A percentile compares a stretch with the other conserved stretches of the same genome.
phyloP scores from a whole-genome alignment of 163 green algal species.

The Scenedesmus sp. region DNA sequence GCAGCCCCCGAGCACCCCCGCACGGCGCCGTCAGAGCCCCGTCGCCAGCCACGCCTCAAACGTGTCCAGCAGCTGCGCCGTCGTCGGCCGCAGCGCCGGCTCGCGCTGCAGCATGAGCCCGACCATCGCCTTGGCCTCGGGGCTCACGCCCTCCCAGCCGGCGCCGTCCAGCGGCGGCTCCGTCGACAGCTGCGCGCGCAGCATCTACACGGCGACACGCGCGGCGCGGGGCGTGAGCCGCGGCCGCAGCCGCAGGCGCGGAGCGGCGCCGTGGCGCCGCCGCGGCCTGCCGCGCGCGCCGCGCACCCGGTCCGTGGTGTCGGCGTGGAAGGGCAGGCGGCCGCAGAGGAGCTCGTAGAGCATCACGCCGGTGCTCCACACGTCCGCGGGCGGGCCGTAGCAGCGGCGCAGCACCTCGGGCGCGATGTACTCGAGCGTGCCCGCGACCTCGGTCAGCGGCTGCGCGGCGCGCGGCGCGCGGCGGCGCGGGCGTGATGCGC shows the following conservation, averaged over 20 bases:
- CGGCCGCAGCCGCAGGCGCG: no score
- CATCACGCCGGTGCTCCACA: conserved; percentile 64
- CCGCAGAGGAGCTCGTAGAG: conserved; percentile 62
- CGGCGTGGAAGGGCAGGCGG: conserved; percentile 44
- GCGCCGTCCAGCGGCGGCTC: not conserved
- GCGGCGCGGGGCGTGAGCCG: no score
- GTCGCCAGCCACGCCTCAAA: conserved; percentile 24
- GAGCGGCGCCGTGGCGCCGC: no score
- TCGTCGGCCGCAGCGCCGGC: conserved; percentile 22
- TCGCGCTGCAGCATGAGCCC: conserved; percentile 71
- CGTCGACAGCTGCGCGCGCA: not conserved
- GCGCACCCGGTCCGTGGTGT: not conserved
- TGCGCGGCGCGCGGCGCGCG: no score
- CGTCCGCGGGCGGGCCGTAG: conserved; percentile 66
- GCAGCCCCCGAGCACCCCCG: no score
- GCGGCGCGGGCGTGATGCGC: no score
- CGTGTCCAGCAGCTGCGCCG: conserved; percentile 21
- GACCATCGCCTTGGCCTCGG: conserved; percentile 62
- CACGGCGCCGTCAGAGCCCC: no score
- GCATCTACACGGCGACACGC: conserved; percentile 17
- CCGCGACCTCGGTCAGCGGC: conserved; percentile 60
- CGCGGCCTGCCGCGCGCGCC: no score
- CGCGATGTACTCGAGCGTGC: conserved; percentile 69
- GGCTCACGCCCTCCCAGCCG: conserved; percentile 71
- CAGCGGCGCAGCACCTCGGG: conserved; percentile 70